Evolutionary conservation across 225 moss, liverwort and hornwort species (phyloP), one percentile per base, ranked within the genome.

Genomic region (Anthoceros angustus): DNA sequence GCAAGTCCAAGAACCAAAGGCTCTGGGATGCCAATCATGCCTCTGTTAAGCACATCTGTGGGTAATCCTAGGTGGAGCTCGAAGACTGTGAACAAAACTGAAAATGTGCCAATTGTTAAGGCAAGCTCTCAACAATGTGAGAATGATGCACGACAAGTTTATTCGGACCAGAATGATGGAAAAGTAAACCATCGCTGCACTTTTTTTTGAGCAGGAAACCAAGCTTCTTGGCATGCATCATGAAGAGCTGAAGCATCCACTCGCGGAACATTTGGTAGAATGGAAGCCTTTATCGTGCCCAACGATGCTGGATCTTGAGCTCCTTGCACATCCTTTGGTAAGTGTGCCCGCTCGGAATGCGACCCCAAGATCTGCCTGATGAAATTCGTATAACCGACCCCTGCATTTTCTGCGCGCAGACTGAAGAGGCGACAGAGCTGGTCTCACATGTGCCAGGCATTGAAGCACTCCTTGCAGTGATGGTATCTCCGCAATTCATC

Each of bases 61-160:
- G 74, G 74, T 26, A 55, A 64, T 50, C 74, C 64, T 61, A 70
- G 70, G 49, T 74, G 74, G 74, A 64, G 65, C 39, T 65, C 70
- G 25, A 64, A 62, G 43, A 66, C 43, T 24, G 71, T 55, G 7
- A 0, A 66, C 6, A 63, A 42, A 39, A 63, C 23, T 24, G 41
- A 20, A 16, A 42, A 25, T 24, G 39, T 71, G 21, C 71, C 71
- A 2, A 49, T 75, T 67, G 75, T 75, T 11, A 75, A 75, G 75
- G 75, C 71, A 63, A 26, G 26, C 6, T 66, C 5, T 67, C 25
- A 23, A 8, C 25, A 0, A 24, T 5, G 10, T 18, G 14, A 55
- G n/a, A 55, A 20, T 9, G 32, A 32, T 20, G 55, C 55, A 55
- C 12, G 55, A 55, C 55, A 15, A 55, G 55, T 20, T 55, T 18